These are phyloP conservation scores for Capsaspora owczarzaki DNA, from an alignment of 78 protist species.

Conservation along the genomic window DNA sequence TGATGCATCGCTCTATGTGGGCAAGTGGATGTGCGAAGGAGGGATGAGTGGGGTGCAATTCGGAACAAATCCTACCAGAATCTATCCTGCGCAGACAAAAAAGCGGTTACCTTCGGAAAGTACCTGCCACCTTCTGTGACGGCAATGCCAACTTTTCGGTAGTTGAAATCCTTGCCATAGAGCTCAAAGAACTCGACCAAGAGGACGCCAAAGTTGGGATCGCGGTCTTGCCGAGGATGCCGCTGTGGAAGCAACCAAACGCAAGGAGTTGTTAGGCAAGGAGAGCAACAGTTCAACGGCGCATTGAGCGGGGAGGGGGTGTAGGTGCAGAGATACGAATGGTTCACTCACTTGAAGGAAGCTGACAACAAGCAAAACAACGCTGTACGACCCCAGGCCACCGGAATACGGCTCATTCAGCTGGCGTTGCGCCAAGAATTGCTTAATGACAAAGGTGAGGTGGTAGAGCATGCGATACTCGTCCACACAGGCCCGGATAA, in stretches of 20 bases:
- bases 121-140: constrained; percentile 14
- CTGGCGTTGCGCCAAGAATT: constrained; percentile 33
- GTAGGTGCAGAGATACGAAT: too few relatives aligned
- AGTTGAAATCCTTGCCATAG: constrained; percentile 33
- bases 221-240: neutral
- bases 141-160: constrained; percentile 7
- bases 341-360: constrained; percentile 52
- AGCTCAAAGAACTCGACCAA: constrained; percentile 42
- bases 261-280: neutral
- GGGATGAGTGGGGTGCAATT: neutral
- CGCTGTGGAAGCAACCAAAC: neutral
- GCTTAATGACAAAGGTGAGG: constrained; percentile 6
- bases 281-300: neutral
- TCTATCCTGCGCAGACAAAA: too few relatives aligned
- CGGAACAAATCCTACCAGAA: neutral
- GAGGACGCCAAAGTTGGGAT: constrained; percentile 31
- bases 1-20: neutral
- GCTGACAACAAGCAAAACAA: constrained; percentile 41
- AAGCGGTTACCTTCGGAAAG: neutral
- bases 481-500: neutral
- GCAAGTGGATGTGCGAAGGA: neutral
- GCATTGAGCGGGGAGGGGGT: too few relatives aligned
- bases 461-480: neutral
- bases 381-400: constrained; percentile 63
- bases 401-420: constrained; percentile 71